Evolutionary conservation across 78 protist genomes (phyloP).

Genomic region (Carpediemonas membranifera): DNA sequence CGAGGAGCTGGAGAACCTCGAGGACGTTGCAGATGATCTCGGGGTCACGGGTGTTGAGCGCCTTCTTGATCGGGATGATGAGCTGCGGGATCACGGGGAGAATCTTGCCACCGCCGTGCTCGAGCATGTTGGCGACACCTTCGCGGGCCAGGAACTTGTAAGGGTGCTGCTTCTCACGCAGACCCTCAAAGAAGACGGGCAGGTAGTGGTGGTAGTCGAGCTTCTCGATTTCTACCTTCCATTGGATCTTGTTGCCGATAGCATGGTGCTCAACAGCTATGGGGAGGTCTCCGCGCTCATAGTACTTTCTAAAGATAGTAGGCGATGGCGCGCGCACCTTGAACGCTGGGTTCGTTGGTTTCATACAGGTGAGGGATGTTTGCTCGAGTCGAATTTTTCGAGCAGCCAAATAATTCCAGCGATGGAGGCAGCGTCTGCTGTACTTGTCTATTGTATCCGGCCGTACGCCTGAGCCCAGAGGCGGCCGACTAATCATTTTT

Average conservation of each 20-base stretch:
- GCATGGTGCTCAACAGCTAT: conserved; percentile 58
- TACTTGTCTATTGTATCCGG: too few relatives aligned
- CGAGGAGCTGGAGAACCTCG: conserved; percentile 68
- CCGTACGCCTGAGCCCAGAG: too few relatives aligned
- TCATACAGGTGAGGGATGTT: too few relatives aligned
- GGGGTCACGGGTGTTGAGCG: conserved; percentile 73
- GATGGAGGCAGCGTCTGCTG: too few relatives aligned
- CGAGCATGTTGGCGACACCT: conserved; percentile 58
- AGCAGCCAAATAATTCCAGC: too few relatives aligned
- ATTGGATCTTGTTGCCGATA: conserved; percentile 45
- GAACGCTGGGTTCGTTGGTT: too few relatives aligned
- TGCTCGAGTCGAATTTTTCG: too few relatives aligned
- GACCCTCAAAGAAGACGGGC: conserved; percentile 84
- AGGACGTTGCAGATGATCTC: conserved; percentile 56
- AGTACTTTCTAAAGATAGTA: conserved; percentile 54
- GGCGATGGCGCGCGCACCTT: too few relatives aligned
- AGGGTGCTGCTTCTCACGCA: conserved; percentile 73
- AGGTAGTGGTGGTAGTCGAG: conserved; percentile 83
- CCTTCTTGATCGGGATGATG: conserved; percentile 74
- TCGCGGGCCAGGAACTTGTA: conserved; percentile 67
- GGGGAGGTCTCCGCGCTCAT: conserved; percentile 87
- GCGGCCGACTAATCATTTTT: too few relatives aligned
- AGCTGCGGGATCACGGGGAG: conserved; percentile 78
- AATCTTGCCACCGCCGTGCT: conserved; percentile 56
- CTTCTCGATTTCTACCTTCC: conserved; percentile 67